Conservation (phyloP, 2,329 filamentous ascomycete species). For the Pseudohalonectria lignicola region DNA sequence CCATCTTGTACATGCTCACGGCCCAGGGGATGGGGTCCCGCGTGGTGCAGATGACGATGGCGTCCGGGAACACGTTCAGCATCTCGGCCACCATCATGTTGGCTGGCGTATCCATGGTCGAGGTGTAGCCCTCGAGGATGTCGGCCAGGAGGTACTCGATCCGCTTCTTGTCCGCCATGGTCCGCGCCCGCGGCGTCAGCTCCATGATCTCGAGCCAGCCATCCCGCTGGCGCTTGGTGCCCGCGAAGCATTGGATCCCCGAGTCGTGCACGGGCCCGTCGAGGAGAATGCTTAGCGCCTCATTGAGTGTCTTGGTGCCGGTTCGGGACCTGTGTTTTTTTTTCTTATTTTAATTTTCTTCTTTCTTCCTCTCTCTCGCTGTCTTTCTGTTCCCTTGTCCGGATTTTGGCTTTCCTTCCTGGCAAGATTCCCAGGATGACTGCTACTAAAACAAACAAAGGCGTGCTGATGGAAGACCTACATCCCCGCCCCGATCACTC, state of each 20-base stretch:
- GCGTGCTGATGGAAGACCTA: slow-evolving; percentile 9
- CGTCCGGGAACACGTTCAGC: slow-evolving; percentile 29
- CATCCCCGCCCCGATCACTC: slow-evolving; percentile 24
- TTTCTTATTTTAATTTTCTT: not conserved
- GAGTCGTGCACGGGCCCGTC: slow-evolving; percentile 22
- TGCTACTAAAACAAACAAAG: not conserved
- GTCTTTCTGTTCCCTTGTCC: too few species aligned
- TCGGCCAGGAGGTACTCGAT: slow-evolving; percentile 22
- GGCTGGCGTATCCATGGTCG: slow-evolving; percentile 30
- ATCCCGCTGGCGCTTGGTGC: slow-evolving; percentile 6
- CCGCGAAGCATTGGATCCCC: slow-evolving; percentile 16
- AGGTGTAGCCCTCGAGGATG: slow-evolving; percentile 22
- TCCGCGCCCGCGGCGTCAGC: slow-evolving; percentile 15
- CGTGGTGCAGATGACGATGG: slow-evolving; percentile 33
- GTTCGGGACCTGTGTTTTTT: slow-evolving; percentile 18
- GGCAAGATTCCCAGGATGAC: not conserved
- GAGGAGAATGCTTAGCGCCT: slow-evolving; percentile 22
- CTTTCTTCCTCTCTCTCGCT: too few species aligned
- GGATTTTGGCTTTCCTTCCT: not conserved
- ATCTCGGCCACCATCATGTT: slow-evolving; percentile 3
- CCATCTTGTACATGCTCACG: slow-evolving; percentile 21
- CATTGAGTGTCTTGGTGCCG: slow-evolving; percentile 24
- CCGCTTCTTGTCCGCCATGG: slow-evolving; percentile 19
- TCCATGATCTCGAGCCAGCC: slow-evolving; percentile 19
- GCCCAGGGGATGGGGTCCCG: slow-evolving; percentile 25